Base-by-base conservation (phyloP, 352 stramenopile genomes). In the Elongisporangium undulatum region DNA sequence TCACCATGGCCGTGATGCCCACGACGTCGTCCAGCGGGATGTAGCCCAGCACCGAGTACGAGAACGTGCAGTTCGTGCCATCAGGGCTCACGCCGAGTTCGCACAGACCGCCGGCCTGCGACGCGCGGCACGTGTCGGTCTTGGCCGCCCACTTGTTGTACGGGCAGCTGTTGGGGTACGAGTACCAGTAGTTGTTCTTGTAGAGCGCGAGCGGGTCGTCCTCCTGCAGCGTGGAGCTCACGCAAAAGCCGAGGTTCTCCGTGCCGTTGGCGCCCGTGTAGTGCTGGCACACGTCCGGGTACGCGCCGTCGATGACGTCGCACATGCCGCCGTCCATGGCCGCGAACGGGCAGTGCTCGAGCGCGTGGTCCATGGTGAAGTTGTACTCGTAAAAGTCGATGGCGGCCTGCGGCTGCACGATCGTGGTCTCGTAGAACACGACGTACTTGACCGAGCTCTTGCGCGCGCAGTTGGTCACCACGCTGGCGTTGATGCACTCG, bases 131-230 rank as follows among this genome's bases (percentile, higher is more conserved):
- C 15, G 55, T 53, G 1, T 55, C 59, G 0, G 71, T 87, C 66
- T 88, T 92, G 26, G 63, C 54, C 13, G 19, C 52, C 75, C 71
- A 89, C 13, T 56, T 55, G 39, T 65, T 53, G 39, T 69, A 62
- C 8, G 75, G 77, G 45, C 81, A 94, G 22, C 64, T 87, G 59
- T 90, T 92, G 2, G 83, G 83, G 70, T 87, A 93, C 12, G 85
- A 95, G 63, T 85, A 92, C 85, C 83, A 93, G 64, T 82, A 85
- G 56, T 84, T 89, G 68, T 85, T 66, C 12, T 74, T 79, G 71
- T 95, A 94, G 45, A 82, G 85, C 10, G 85, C 85, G 7, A 78
- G 64, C 8, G 52, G 26, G 5, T 93, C 80, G 5, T 63, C 78
- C 29, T 80, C 66, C 55, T 79, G 62, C 0, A 76, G 51, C 1